Percentiles rank a stretch among this genome's conserved stretches.
These are phyloP conservation scores for Friedmanniomyces endolithicus DNA, from an alignment of 495 filamentous ascomycete genomes.

Conservation along the genomic window DNA sequence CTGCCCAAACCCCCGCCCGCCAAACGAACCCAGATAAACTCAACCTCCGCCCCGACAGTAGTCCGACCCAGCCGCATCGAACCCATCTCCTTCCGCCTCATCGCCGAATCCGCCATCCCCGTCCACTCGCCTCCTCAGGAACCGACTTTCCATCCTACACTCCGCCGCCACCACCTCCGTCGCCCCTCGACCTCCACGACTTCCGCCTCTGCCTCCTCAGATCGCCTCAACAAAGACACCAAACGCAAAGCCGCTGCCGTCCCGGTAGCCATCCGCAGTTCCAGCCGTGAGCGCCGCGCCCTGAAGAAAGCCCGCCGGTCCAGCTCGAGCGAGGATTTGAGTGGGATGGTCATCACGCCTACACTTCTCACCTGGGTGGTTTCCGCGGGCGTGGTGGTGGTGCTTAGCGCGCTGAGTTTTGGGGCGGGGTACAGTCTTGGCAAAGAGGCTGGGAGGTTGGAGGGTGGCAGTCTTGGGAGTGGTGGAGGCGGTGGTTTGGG, in stretches of 20 bases:
- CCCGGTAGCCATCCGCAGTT: conserved; percentile 10
- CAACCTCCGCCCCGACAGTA: conserved; percentile 11
- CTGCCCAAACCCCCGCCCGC: conserved; percentile 46
- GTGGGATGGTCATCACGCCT: conserved; percentile 42
- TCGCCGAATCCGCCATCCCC: conserved; percentile 59
- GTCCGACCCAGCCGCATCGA: conserved; percentile 30
- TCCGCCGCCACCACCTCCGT: conserved; percentile 2
- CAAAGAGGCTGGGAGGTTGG: conserved; percentile 61
- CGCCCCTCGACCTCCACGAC: not conserved
- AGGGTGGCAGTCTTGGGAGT: conserved; percentile 27
- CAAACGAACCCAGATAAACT: conserved; percentile 25
- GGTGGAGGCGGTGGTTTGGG: not conserved
- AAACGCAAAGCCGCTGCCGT: conserved; percentile 18
- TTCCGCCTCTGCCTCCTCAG: conserved; percentile 10
- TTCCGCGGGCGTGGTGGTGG: conserved; percentile 79
- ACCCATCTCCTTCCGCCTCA: conserved; percentile 49
- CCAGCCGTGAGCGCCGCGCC: conserved; percentile 16
- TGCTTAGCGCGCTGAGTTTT: conserved; percentile 85
- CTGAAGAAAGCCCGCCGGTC: conserved; percentile 24
- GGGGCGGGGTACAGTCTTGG: conserved; percentile 86
- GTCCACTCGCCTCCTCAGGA: conserved; percentile 7
- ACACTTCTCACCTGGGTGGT: conserved; percentile 86
- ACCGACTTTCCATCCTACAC: conserved; percentile 22
- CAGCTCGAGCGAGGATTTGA: conserved; percentile 11
- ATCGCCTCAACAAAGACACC: conserved; percentile 5